These are phyloP conservation scores for Leccinum arenicola DNA, from an alignment of 768 basidiomycete genomes.

Conservation along the genomic window DNA sequence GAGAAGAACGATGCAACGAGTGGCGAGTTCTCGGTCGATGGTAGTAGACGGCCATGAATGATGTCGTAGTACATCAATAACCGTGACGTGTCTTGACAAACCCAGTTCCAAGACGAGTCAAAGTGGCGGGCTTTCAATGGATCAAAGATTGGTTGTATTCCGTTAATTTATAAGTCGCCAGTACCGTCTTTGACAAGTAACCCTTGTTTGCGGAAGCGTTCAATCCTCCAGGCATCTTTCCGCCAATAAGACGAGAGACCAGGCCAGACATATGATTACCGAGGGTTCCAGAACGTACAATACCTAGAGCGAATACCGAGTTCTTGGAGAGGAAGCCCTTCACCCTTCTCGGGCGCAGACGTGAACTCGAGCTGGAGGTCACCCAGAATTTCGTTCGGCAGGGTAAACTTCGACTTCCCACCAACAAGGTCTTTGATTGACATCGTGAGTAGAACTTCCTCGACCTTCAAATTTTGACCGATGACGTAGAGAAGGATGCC, in stretches of 20 bases:
- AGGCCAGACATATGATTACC: constrained; percentile 94
- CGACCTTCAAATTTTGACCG: constrained; percentile 95
- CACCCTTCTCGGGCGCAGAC: constrained; percentile 96
- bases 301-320: constrained; percentile 77
- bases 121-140: too few species aligned
- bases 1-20: too few species aligned
- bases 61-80: too few species aligned
- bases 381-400: constrained; percentile 98
- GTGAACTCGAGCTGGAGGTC: constrained; percentile 94
- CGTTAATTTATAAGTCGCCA: too few species aligned
- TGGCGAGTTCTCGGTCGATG: too few species aligned
- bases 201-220: constrained; percentile 62
- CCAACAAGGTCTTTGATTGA: constrained; percentile 98
- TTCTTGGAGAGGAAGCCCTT: constrained; percentile 95
- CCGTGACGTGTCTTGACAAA: too few species aligned
- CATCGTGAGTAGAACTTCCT: constrained; percentile 87
- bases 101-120: too few species aligned
- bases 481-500: constrained; percentile 88
- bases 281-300: constrained; percentile 79
- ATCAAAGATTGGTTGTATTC: too few species aligned
- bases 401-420: constrained; percentile 80
- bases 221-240: constrained; percentile 99
- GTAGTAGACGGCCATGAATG: too few species aligned
- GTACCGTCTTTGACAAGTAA: too few species aligned
- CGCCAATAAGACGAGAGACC: constrained; percentile 86